Conservation (phyloP, 352 stramenopile species). For the Globisporangium radiosum region DNA sequence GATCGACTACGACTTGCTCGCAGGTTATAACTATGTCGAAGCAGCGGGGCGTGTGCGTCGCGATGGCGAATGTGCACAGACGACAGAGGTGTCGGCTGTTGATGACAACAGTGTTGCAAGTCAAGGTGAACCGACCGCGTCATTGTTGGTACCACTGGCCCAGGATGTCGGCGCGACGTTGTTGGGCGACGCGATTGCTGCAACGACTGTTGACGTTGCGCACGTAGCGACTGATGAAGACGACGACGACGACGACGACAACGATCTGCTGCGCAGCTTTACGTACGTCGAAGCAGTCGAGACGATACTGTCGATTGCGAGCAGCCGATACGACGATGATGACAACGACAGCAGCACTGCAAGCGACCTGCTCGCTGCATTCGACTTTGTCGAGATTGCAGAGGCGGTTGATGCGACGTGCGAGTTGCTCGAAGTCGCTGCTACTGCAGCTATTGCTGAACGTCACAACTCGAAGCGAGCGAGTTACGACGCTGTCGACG, state of each 20-base stretch:
- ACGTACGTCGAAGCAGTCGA: conserved; percentile 33
- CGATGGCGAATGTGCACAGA: background rate
- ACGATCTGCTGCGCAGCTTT: conserved; percentile 27
- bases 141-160: too few relatives aligned
- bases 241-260: too few relatives aligned
- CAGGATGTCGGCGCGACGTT: too few relatives aligned
- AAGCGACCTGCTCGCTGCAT: conserved; percentile 20
- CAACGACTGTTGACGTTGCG: background rate
- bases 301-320: background rate
- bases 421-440: background rate
- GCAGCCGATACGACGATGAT: background rate
- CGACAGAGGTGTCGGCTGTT: background rate
- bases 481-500: background rate
- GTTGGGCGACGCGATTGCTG: background rate
- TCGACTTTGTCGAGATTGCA: conserved; percentile 18
- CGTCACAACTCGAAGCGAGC: background rate
- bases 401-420: background rate
- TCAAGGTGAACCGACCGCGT: too few relatives aligned
- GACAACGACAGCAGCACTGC: background rate
- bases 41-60: conserved; percentile 1
- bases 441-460: background rate
- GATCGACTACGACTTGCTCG: conserved; percentile 8
- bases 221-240: too few relatives aligned
- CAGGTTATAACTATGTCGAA: conserved; percentile 18
- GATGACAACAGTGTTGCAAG: too few relatives aligned